These are phyloP conservation scores for Schoenoplectus triqueter DNA, from an alignment of 202 grass and related monocot species.

Conservation along the genomic window DNA sequence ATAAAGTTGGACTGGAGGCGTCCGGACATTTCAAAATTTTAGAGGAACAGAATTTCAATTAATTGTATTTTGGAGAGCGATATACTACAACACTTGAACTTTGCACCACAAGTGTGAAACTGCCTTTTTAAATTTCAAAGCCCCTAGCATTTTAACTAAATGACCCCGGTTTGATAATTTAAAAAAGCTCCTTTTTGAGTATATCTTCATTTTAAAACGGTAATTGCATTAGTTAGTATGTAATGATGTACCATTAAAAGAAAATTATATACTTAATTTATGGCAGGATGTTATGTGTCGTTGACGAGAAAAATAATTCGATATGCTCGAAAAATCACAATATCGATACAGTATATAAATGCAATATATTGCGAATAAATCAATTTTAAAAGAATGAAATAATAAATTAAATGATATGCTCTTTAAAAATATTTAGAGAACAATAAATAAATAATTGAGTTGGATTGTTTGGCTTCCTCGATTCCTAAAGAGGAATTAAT, in stretches of 20 bases:
- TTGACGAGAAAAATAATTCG: background rate
- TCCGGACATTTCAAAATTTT: background rate
- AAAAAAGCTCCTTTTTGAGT: background rate
- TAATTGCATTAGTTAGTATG: background rate
- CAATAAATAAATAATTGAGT: background rate
- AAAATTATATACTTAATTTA: background rate
- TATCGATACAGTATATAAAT: background rate
- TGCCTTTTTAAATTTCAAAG: background rate
- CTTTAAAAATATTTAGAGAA: background rate
- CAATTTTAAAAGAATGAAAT: background rate
- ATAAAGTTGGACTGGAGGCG: constrained; percentile 18
- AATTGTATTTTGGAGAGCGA: constrained; percentile 21
- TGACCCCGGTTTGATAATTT: background rate
- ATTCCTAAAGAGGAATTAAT: background rate
- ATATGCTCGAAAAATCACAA: background rate
- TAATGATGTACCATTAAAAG: background rate
- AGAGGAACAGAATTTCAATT: background rate
- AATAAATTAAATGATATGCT: background rate
- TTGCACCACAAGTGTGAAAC: constrained; percentile 11
- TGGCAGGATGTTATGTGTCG: background rate
- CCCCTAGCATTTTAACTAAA: constrained; percentile 17
- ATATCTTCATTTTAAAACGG: constrained; percentile 26
- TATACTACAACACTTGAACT: constrained; percentile 26
- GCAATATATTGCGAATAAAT: background rate
- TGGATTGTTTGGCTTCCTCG: background rate